Evolutionary conservation across 352 stramenopile species (phyloP).

Genomic region (Elongisporangium undulatum): DNA sequence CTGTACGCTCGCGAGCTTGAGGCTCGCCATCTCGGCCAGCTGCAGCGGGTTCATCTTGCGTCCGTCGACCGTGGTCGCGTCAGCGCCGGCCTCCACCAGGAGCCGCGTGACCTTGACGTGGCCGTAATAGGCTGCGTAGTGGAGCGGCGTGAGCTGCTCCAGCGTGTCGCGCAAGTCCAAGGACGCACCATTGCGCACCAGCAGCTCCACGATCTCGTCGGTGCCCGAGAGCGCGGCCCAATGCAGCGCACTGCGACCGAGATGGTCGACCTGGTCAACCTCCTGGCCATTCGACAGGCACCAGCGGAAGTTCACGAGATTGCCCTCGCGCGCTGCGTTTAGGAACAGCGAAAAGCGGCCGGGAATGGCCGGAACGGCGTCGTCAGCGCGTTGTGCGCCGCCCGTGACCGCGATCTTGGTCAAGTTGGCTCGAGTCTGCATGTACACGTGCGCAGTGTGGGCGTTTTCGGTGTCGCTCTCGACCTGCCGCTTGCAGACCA

Average conservation of each 20-base stretch:
- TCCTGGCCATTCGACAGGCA: constrained; percentile 57
- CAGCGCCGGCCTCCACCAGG: constrained; percentile 50
- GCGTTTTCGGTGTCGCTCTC: constrained; percentile 50
- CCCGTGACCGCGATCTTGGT: constrained; percentile 55
- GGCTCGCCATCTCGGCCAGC: constrained; percentile 66
- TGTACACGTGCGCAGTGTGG: constrained; percentile 48
- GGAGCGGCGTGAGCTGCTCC: constrained; percentile 54
- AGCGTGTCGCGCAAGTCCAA: constrained; percentile 56
- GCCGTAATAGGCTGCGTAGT: constrained; percentile 74
- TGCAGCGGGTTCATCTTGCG: constrained; percentile 69
- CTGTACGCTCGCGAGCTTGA: constrained; percentile 70
- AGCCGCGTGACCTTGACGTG: constrained; percentile 67
- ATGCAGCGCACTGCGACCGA: constrained; percentile 62
- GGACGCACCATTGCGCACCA: constrained; percentile 65
- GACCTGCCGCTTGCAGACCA: constrained; percentile 56
- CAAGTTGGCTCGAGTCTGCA: constrained; percentile 27
- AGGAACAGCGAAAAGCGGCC: constrained; percentile 64
- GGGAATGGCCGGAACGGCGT: constrained; percentile 23
- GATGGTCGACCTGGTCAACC: constrained; percentile 57
- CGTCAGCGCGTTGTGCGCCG: constrained; percentile 2
- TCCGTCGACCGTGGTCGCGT: constrained; percentile 41
- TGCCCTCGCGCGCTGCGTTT: constrained; percentile 38
- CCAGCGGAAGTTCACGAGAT: constrained; percentile 43
- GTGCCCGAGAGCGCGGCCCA: constrained; percentile 51
- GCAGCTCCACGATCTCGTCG: constrained; percentile 51